phyloP scores from a whole-genome alignment of 2,329 filamentous ascomycete species.

The Aspergillus latus region DNA sequence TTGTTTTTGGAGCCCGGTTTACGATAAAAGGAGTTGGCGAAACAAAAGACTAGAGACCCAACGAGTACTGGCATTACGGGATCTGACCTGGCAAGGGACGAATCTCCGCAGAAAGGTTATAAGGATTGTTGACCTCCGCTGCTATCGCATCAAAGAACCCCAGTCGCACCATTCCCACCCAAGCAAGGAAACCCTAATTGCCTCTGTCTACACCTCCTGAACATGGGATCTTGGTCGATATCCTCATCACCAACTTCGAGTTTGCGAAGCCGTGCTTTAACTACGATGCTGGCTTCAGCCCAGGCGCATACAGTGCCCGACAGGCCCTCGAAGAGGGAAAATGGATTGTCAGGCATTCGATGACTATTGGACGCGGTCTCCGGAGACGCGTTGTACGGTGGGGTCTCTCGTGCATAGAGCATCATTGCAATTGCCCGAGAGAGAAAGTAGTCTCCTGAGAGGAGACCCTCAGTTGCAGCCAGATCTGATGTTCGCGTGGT shows the following conservation, averaged over 20 bases:
- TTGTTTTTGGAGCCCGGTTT: too few species aligned
- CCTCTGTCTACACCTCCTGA: not conserved
- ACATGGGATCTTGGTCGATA: not conserved
- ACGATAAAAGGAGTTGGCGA: too few species aligned
- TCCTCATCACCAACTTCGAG: conserved; percentile 25
- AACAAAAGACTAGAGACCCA: too few species aligned
- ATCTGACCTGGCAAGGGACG: too few species aligned
- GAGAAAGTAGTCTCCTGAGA: conserved; percentile 39
- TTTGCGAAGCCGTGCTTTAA: conserved; percentile 36
- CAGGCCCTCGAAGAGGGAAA: conserved; percentile 42
- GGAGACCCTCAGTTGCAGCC: conserved; percentile 11
- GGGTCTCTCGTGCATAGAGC: conserved; percentile 39
- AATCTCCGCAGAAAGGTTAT: too few species aligned
- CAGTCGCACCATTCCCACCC: not conserved
- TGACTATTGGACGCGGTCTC: conserved; percentile 28
- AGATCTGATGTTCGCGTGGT: conserved; percentile 16
- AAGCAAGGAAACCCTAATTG: conserved; percentile 5
- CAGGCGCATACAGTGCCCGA: conserved; percentile 43
- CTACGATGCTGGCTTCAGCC: conserved; percentile 40
- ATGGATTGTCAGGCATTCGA: conserved; percentile 44
- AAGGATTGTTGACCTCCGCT: too few species aligned
- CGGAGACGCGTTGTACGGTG: conserved; percentile 31
- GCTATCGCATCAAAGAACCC: not conserved
- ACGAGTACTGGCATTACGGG: too few species aligned
- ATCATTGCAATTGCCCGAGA: conserved; percentile 40